Evolutionary conservation across 2,329 filamentous ascomycete species (phyloP).

Genomic region (Ceratocystis albifundus): DNA sequence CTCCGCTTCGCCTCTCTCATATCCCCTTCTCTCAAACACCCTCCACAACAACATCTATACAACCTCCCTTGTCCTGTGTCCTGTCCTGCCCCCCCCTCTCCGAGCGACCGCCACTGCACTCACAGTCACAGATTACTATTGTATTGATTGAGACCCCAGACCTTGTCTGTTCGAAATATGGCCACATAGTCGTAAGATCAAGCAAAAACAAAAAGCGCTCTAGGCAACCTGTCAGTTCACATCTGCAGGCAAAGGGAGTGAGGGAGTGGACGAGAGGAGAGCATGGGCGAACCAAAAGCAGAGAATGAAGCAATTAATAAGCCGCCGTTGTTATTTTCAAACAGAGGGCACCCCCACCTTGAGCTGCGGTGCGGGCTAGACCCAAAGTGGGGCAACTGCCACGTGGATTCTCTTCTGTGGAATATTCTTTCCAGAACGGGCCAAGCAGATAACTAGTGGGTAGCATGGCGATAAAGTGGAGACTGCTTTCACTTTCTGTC

Average conservation of each 20-base stretch:
- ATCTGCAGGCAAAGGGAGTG: neutral
- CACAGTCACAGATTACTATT: neutral
- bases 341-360: neutral
- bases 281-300: no score
- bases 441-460: constrained; percentile 15
- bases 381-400: constrained; percentile 8
- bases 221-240: neutral
- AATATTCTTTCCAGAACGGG: constrained; percentile 16
- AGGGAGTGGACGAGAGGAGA: no score
- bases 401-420: constrained; percentile 14
- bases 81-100: neutral
- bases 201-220: neutral
- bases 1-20: neutral
- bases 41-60: no score
- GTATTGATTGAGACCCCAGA: neutral
- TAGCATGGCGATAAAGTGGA: neutral
- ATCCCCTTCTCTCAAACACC: neutral
- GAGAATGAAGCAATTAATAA: no score
- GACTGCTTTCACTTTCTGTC: neutral
- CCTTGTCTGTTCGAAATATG: neutral
- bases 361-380: neutral
- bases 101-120: neutral
- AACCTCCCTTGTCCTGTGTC: neutral
- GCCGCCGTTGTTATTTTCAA: no score
- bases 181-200: neutral